A percentile compares a stretch with the other conserved stretches of the same genome.
Evolutionary conservation across 176 grass and related monocot genomes (phyloP).

Genomic region (Sorghum bicolor): Sorghum_bicolor_NCBIv3 NC_012877.2:58761001-58761500

Average conservation of each 20-base stretch:
- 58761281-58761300: too few species aligned
- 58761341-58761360: too few species aligned
- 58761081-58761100: background rate
- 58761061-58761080: conserved; percentile 32
- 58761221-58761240: background rate
- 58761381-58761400: too few species aligned
- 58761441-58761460: background rate
- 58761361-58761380: too few species aligned
- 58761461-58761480: background rate
- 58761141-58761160: background rate
- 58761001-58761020: conserved; percentile 15
- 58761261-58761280: background rate
- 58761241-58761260: background rate
- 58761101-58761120: conserved; percentile 28
- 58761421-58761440: too few species aligned
- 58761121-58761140: conserved; percentile 26
- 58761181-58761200: conserved; percentile 32
- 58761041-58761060: conserved; percentile 31
- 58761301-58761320: too few species aligned
- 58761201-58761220: conserved; percentile 39
- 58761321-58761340: too few species aligned
- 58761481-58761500: background rate
- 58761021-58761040: conserved; percentile 54
- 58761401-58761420: too few species aligned
- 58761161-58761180: conserved; percentile 20